phyloP scores from a whole-genome alignment of 768 basidiomycete species.

The Chalciporus chontae region DNA sequence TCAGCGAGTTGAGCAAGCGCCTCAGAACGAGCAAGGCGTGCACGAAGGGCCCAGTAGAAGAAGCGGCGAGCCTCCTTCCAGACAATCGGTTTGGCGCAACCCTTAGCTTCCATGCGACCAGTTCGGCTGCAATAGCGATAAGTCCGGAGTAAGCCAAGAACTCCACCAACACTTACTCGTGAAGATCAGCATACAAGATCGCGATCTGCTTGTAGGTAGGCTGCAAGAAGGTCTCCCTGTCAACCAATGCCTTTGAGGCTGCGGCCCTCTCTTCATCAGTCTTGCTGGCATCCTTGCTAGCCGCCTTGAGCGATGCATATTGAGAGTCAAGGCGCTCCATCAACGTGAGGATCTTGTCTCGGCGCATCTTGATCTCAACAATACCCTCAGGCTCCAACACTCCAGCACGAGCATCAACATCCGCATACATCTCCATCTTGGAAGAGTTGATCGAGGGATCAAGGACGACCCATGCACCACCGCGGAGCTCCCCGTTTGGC shows the following conservation, averaged over 20 bases:
- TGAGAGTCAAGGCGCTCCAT: conserved; percentile 92
- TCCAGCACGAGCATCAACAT: conserved; percentile 92
- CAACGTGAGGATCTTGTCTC: conserved; percentile 82
- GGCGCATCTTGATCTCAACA: conserved; percentile 96
- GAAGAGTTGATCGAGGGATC: conserved; percentile 96
- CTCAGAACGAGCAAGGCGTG: conserved; percentile 67
- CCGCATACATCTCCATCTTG: conserved; percentile 99
- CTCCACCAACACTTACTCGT: conserved; percentile 64
- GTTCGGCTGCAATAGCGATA: conserved; percentile 57
- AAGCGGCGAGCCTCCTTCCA: conserved; percentile 89
- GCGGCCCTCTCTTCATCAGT: conserved; percentile 70
- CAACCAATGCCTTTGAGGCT: conserved; percentile 64
- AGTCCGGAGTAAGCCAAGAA: background rate
- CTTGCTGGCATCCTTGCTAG: conserved; percentile 71
- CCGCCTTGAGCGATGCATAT: conserved; percentile 77
- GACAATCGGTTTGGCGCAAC: conserved; percentile 78
- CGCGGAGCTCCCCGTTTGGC: conserved; percentile 97
- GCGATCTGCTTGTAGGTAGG: conserved; percentile 95
- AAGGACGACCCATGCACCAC: conserved; percentile 98
- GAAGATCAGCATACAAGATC: conserved; percentile 91
- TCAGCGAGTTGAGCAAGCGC: conserved; percentile 61
- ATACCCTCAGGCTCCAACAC: conserved; percentile 97
- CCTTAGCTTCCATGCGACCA: conserved; percentile 97
- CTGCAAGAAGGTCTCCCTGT: conserved; percentile 75
- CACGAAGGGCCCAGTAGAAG: conserved; percentile 93